phyloP scores from a whole-genome alignment of 2,329 filamentous ascomycete genomes.

The Cladorrhinum sp. region DNA sequence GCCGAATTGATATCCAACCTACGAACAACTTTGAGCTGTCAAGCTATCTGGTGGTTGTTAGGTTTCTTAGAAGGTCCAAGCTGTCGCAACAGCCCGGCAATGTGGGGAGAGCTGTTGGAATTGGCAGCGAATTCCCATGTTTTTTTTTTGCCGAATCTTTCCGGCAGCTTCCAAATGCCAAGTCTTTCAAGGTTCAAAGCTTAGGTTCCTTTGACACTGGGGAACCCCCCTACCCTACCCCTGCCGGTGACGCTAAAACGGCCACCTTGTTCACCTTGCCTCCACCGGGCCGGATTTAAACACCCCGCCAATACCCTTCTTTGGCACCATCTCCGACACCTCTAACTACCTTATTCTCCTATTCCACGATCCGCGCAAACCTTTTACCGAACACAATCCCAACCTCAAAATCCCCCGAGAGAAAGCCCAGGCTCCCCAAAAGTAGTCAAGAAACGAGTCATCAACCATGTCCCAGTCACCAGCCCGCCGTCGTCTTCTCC shows the following conservation, averaged over 20 bases:
- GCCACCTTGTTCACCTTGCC: neutral
- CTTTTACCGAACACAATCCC: too few relatives aligned
- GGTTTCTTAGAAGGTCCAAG: neutral
- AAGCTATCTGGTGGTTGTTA: neutral
- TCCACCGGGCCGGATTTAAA: neutral
- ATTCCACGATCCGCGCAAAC: too few relatives aligned
- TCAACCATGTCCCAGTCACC: conserved; percentile 55
- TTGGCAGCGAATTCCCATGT: neutral
- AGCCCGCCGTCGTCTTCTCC: conserved; percentile 78
- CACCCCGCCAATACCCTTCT: neutral
- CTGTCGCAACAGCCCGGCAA: neutral
- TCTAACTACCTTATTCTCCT: neutral
- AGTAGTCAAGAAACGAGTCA: neutral
- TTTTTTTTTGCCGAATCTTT: conserved; percentile 18
- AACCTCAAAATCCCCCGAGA: neutral
- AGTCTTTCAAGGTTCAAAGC: conserved; percentile 12
- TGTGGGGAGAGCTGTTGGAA: neutral
- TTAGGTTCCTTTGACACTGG: neutral
- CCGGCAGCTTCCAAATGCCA: conserved; percentile 14
- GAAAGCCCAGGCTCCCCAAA: neutral
- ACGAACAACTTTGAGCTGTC: neutral
- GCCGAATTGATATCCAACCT: neutral
- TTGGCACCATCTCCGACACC: neutral
- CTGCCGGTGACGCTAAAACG: neutral
- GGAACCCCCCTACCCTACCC: too few relatives aligned